These are phyloP conservation scores for Apiotrichum porosum DNA, from an alignment of 1,284 basidiomycete genomes.

Conservation along the genomic window DNA sequence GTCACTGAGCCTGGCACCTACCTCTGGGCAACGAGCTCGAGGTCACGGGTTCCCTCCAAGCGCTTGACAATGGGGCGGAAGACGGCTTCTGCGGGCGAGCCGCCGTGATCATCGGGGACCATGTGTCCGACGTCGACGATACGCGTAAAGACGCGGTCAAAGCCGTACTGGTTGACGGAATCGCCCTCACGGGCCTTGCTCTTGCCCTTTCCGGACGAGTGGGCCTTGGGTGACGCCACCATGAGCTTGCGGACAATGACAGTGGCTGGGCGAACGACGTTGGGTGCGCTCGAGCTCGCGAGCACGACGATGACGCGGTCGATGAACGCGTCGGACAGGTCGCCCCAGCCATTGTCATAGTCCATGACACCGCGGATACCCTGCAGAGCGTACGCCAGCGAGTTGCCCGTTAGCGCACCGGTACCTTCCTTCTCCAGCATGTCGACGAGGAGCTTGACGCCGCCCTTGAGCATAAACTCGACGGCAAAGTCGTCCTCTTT, in stretches of 20 bases:
- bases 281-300: conserved; percentile 68
- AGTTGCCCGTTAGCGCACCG: conserved; percentile 64
- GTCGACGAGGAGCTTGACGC: conserved; percentile 67
- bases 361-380: conserved; percentile 38
- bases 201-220: conserved; percentile 15
- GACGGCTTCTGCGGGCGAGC: conserved; percentile 24
- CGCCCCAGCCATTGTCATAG: conserved; percentile 38
- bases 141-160: conserved; percentile 72
- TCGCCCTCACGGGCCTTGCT: conserved; percentile 15
- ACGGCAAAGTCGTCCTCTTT: conserved; percentile 83
- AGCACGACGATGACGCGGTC: conserved; percentile 67
- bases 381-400: conserved; percentile 58
- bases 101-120: conserved; percentile 55
- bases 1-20: too few species aligned
- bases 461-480: conserved; percentile 72
- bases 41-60: conserved; percentile 68
- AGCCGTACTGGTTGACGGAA: conserved; percentile 61
- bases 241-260: conserved; percentile 43
- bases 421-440: conserved; percentile 56
- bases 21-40: conserved; percentile 76
- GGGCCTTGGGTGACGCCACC: conserved; percentile 27
- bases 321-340: conserved; percentile 31
- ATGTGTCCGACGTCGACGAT: conserved; percentile 61
- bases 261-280: conserved; percentile 94
- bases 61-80: conserved; percentile 60